These are phyloP conservation scores for Triticum aestivum DNA, from an alignment of 176 grass and related monocot species.

Conservation along the genomic window IWGSC_CS_RefSeq_v2.1 NC_057804.1:636523315-636523814, in stretches of 20 bases:
- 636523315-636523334: background rate
- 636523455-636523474: background rate
- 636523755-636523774: background rate
- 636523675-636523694: background rate
- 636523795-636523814: no score
- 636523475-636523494: background rate
- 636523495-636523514: background rate
- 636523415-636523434: background rate
- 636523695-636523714: no score
- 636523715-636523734: no score
- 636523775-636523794: no score
- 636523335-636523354: background rate
- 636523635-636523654: background rate
- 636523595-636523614: background rate
- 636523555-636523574: background rate
- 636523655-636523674: background rate
- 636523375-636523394: background rate
- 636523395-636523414: background rate
- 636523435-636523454: background rate
- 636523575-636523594: background rate
- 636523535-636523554: background rate
- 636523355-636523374: background rate
- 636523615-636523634: background rate
- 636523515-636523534: background rate
- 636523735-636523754: background rate